phyloP scores from a whole-genome alignment of 352 stramenopile genomes.

The Pythium phragmiticola region DNA sequence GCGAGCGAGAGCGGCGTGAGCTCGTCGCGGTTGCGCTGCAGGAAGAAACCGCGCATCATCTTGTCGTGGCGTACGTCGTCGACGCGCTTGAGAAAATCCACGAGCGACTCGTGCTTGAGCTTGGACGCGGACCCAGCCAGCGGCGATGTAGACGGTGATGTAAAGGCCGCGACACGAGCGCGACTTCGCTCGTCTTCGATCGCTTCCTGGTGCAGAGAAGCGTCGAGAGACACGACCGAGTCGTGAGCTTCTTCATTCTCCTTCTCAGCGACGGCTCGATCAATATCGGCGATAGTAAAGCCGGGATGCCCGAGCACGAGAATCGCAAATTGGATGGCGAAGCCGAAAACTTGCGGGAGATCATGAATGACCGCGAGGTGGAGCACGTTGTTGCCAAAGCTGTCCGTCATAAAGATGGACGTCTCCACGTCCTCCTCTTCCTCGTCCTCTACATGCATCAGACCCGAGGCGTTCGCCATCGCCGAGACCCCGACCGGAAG shows the following conservation, averaged over 20 bases:
- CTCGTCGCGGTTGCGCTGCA: constrained; percentile 52
- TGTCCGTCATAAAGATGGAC: too few relatives aligned
- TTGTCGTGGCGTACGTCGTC: constrained; percentile 31
- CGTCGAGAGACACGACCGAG: background rate
- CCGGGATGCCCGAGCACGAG: constrained; percentile 22
- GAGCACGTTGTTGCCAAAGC: too few relatives aligned
- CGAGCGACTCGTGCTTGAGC: constrained; percentile 18
- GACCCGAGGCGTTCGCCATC: too few relatives aligned
- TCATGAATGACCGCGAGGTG: constrained; percentile 22
- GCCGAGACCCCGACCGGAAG: too few relatives aligned
- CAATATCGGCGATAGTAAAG: background rate
- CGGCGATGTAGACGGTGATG: background rate
- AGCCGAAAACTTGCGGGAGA: constrained; percentile 55
- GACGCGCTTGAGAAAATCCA: constrained; percentile 36
- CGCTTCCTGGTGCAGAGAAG: background rate
- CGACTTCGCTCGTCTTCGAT: constrained; percentile 8
- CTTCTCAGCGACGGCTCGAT: background rate
- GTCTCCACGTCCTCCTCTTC: too few relatives aligned
- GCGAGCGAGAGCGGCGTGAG: constrained; percentile 60
- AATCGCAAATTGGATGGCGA: constrained; percentile 53
- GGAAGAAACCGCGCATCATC: constrained; percentile 37
- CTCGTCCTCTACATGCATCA: too few relatives aligned
- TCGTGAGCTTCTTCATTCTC: background rate
- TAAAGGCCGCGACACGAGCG: constrained; percentile 15
- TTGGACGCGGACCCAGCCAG: background rate